These are phyloP conservation scores for Arthrobotrys megalospora DNA, from an alignment of 2,329 filamentous ascomycete genomes.

Conservation along the genomic window DNA sequence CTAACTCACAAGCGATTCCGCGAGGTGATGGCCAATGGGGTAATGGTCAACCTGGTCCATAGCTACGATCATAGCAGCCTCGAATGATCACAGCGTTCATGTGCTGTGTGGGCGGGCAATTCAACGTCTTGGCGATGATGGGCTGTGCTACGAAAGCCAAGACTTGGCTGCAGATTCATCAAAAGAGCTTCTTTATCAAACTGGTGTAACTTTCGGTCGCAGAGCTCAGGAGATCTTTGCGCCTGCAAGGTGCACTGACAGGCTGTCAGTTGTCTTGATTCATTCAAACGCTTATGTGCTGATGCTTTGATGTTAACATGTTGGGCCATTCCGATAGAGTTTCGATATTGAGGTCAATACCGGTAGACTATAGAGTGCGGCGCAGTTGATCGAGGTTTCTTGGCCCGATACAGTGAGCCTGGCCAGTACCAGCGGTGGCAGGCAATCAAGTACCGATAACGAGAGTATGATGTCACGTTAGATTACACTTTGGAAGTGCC, in stretches of 20 bases:
- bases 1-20: neutral
- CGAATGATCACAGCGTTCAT: slow-evolving; percentile 3
- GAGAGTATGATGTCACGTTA: too few relatives aligned
- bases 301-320: neutral
- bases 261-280: neutral
- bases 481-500: too few relatives aligned
- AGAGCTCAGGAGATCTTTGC: neutral
- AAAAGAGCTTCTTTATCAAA: neutral
- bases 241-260: slow-evolving; percentile 29
- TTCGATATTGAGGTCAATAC: too few relatives aligned
- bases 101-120: slow-evolving; percentile 1
- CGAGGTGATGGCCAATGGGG: neutral
- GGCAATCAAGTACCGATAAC: too few relatives aligned
- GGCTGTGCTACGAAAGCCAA: slow-evolving; percentile 46
- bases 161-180: slow-evolving; percentile 1
- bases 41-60: neutral
- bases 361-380: too few relatives aligned
- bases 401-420: too few relatives aligned
- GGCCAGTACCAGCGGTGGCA: too few relatives aligned
- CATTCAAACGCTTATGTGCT: neutral
- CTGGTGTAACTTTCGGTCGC: neutral
- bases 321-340: slow-evolving; percentile 8
- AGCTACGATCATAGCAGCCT: neutral
- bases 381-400: too few relatives aligned
- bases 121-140: slow-evolving; percentile 35